These are phyloP conservation scores for Ascochyta koolunga DNA, from an alignment of 2,329 filamentous ascomycete genomes.

Conservation along the genomic window DNA sequence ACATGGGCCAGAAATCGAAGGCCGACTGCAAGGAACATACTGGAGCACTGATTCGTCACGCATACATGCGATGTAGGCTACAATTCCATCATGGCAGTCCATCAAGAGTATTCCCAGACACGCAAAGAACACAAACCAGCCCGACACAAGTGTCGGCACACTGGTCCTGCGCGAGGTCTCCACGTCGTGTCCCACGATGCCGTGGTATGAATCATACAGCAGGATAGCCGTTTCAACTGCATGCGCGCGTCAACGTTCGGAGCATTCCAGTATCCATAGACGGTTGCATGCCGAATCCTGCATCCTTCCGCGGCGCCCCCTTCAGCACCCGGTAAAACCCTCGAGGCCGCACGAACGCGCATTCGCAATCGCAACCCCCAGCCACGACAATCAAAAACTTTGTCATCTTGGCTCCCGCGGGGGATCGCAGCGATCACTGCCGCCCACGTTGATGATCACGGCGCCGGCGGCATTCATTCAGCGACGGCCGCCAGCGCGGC, in stretches of 20 bases:
- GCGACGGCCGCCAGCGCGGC: too few relatives aligned
- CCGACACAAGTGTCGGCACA: not conserved
- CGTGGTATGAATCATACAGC: not conserved
- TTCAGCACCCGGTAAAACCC: not conserved
- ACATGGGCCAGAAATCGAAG: not conserved
- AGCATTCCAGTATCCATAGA: too few relatives aligned
- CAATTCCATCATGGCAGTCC: not conserved
- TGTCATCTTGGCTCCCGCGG: not conserved
- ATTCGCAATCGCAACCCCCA: not conserved
- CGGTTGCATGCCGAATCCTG: not conserved
- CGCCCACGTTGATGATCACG: not conserved
- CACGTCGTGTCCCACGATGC: constrained; percentile 3
- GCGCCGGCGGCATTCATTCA: not conserved
- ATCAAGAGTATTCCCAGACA: not conserved
- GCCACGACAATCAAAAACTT: not conserved
- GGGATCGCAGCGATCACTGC: not conserved
- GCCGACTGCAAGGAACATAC: not conserved
- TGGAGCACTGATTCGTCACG: not conserved
- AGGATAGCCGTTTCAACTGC: constrained; percentile 7
- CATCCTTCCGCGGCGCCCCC: not conserved
- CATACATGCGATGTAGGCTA: not conserved
- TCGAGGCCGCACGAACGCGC: not conserved
- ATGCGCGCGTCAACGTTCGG: not conserved
- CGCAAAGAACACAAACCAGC: not conserved
- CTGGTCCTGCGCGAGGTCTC: not conserved